Base-by-base conservation (phyloP, 345 rosid genomes). In the Moringa oleifera region DNA sequence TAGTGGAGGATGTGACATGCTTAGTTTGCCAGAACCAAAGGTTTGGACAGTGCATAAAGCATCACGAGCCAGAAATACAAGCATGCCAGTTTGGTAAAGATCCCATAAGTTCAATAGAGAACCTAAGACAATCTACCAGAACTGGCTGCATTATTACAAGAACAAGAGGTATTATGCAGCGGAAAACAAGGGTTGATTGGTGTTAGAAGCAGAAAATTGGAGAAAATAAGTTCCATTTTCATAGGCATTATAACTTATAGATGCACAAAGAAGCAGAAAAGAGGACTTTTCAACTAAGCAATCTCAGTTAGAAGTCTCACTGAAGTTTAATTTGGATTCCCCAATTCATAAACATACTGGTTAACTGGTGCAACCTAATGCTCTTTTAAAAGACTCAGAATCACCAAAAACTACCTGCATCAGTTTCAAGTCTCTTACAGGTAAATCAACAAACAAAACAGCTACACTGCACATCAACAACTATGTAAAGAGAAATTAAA, bases 161-260 rank as follows among this genome's bases (percentile, higher is more conserved):
- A 36, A 21, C 75, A 83, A 12, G 97, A 80, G 55, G 79, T 79
- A 63, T 65, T 81, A 51, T 87, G 70, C 17, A 90, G 65, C 0
- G 96, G 91, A 75, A 75, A 41, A 88, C 80, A 54, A 87, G 88
- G 72, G 87, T 95, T 61, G 86, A 73, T 45, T 85, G 55, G 80
- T 88, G 77, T n/a, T n/a, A 71, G 81, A 90, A 71, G 80, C 76
- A 49, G 97, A 85, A 90, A 78, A 70, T 90, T 90, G 64, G 87
- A 84, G 0, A 80, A 61, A 73, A 90, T 25, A 57, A 90, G 89
- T 85, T 90, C 63, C 89, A 50, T 81, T 84, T 22, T 83, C 84
- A 64, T 95, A 95, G 6, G 84, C 95, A 73, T 85, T 90, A 53
- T 90, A 11, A 87, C 73, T 90, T 90, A 62, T 19, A 62, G 55